Evolutionary conservation across 2,329 filamentous ascomycete genomes (phyloP).

Genomic region (Calonectria pseudoreteaudii): DNA sequence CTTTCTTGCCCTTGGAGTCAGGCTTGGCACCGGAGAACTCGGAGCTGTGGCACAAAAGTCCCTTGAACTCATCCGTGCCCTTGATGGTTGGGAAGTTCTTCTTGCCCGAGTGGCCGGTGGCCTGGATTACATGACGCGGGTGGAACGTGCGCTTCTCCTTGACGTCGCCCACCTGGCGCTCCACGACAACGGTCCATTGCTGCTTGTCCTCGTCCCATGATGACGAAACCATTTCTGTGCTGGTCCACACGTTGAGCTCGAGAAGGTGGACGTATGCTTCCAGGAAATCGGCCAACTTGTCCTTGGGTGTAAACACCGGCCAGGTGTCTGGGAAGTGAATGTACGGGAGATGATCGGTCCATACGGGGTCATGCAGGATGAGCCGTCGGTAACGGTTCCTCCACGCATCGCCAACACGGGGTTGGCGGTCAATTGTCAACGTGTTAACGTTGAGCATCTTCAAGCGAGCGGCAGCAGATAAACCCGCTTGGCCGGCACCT

Average conservation of each 20-base stretch:
- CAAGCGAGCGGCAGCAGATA: not conserved
- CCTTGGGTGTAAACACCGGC: not conserved
- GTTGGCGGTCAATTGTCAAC: not conserved
- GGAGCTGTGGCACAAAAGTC: not conserved
- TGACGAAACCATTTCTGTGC: not conserved
- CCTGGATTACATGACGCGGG: not conserved
- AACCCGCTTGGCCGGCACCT: not conserved
- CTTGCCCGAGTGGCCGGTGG: constrained; percentile 1
- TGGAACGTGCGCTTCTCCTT: not conserved
- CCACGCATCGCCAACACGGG: not conserved
- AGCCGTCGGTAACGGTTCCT: not conserved
- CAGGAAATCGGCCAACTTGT: not conserved
- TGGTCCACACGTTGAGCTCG: not conserved
- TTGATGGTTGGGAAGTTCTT: constrained; percentile 1
- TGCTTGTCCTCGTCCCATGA: not conserved
- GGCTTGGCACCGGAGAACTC: not conserved
- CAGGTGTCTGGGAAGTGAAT: not conserved
- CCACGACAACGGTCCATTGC: not conserved
- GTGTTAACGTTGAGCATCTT: not conserved
- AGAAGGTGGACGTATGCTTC: not conserved
- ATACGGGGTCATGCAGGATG: not conserved
- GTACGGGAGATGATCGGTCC: not conserved
- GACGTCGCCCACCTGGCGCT: not conserved
- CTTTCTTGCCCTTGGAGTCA: not conserved
- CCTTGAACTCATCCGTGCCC: not conserved